Base-by-base conservation (phyloP, 2,329 filamentous ascomycete genomes). In the Fragosphaeria purpurea region DNA sequence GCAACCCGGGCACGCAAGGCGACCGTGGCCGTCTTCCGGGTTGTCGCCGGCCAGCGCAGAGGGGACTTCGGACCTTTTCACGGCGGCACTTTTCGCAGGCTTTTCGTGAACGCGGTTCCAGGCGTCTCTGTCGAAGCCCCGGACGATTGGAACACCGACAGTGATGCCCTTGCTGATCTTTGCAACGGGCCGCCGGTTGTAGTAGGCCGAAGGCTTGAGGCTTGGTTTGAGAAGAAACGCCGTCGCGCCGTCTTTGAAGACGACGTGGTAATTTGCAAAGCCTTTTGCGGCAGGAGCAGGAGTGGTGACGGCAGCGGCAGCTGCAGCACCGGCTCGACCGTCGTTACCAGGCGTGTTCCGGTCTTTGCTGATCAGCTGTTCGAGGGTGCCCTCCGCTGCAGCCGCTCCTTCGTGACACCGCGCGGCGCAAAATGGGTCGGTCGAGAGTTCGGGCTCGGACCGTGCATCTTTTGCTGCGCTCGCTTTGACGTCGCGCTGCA, bases 221-320 rank as follows among this genome's bases (percentile, higher is more conserved):
- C 81, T 91, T 8, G 89, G 88, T 58, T 93, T 91, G 41, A 98
- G 70, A 38, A 98, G 80, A 61, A 89, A 94, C 0, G 93, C 93
- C 54, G 85, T 78, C 38, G 68, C 77, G 4, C 73, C 75, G 64
- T 95, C 82, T 51, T 88, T 87, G 63, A 94, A 98, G 34, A 97
- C 85, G 44, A 96, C 86, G 60, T 91, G 86, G 48, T 87, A 86
- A 55, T 80, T 83, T 5, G 81, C 71, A 62, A 88, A 95, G 4
- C 78, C 75, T 51, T 71, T 70, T 50, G 22, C n/a, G 4, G 47
- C 70, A 60, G 68, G 69, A 54, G 64, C 70, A 55, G 61, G 7
- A 37, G 35, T 70, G 54, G 63, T 67, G 57, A 60, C 63, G 54
- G 58, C 65, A 53, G 63, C 62, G 13, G 67, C 66, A 22, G 68